Evolutionary conservation across 208 protist genomes (phyloP), one percentile per base, ranked within the genome.

Genomic region (Herpetomonas tarakana): DNA sequence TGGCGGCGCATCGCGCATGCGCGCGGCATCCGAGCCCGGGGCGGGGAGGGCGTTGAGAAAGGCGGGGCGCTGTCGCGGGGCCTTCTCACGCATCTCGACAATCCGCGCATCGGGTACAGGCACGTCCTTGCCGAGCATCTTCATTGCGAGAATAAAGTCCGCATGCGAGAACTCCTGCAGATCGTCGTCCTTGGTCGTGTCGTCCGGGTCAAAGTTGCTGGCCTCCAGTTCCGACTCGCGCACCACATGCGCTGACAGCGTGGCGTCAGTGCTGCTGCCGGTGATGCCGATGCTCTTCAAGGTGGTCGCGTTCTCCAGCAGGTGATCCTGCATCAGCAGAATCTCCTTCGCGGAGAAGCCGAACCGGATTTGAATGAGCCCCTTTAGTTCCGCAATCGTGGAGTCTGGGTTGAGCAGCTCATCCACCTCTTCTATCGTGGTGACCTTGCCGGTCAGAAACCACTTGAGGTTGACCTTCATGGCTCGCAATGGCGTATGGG

Each of bases 351-450:
- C 63, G 19, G 68, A 57, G 50, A 92, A 92, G n/a, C 85, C 85
- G n/a, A 92, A 92, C n/a, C 59, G 75, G 22, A 91, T 78, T 53
- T 93, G 83, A 52, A 91, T 83, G 2, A 91, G 77, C 2, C 87
- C 87, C 68, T 93, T 93, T 26, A 93, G 46, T 59, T 93, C 83
- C 22, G 76, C 75, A 58, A 93, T 81, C 21, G 87, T 90, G 0
- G 74, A 75, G 57, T 81, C 56, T 2, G 77, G 71, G 25, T 77
- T 87, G 19, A 93, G 77, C 16, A 93, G 57, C 2, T 72, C 76
- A 59, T 91, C 79, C 21, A 41, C 54, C 54, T 91, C 87, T 22
- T 88, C 74, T 6, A 93, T 54, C 16, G 63, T 59, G 0, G 75
- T 74, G 18, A 54, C 53, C 56, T 83, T 91, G n/a, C 79, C 81